Conservation (phyloP, 1,284 basidiomycete species). For the Testicularia cyperi region DNA sequence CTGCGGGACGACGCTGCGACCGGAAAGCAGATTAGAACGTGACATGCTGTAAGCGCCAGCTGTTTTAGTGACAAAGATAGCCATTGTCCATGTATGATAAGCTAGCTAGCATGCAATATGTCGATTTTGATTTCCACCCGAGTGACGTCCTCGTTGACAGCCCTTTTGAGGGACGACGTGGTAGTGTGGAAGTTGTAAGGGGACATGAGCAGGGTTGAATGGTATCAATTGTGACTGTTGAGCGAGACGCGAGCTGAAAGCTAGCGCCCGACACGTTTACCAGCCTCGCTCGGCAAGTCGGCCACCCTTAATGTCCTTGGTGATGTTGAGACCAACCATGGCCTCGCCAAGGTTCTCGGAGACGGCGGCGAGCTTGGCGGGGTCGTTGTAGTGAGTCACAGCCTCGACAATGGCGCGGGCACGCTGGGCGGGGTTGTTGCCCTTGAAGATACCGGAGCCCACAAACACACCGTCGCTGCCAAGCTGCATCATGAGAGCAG, state of each 20-base stretch:
- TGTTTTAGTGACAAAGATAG: too few species aligned
- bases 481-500: constrained; percentile 98
- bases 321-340: constrained; percentile 87
- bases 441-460: constrained; percentile 63
- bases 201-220: not conserved
- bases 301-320: constrained; percentile 57
- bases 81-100: too few species aligned
- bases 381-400: constrained; percentile 78
- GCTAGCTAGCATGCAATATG: too few species aligned
- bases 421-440: constrained; percentile 88
- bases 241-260: too few species aligned
- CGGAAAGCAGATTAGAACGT: too few species aligned
- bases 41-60: too few species aligned
- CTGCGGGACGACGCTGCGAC: too few species aligned
- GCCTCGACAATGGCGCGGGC: constrained; percentile 97
- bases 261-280: constrained; percentile 21
- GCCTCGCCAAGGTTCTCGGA: constrained; percentile 85
- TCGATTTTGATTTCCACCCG: too few species aligned
- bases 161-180: too few species aligned
- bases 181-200: too few species aligned
- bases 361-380: constrained; percentile 65
- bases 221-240: not conserved
- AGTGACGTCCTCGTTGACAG: too few species aligned
- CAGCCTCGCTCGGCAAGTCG: constrained; percentile 54
- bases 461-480: constrained; percentile 84